Evolutionary conservation across 495 filamentous ascomycete species (phyloP), one percentile per base, ranked within the genome.

Genomic region (Viridothelium virens): DNA sequence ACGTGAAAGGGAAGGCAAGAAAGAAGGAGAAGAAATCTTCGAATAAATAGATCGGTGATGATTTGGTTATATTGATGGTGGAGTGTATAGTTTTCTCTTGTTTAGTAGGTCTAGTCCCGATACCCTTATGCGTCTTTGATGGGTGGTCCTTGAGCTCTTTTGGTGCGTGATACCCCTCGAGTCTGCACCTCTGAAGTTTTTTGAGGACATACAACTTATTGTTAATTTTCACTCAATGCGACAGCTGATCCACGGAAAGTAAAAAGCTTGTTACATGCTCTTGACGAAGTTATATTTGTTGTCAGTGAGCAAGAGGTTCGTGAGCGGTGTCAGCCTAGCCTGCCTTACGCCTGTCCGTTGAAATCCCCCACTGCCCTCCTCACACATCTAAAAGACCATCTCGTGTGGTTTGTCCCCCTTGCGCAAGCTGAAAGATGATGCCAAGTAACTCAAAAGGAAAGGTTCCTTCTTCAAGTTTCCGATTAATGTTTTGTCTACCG

Each of bases 381-480:
- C 47, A 25, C 46, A 39, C 59, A 59, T 73, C 68, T 78, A 79
- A 68, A 79, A 79, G 47, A 73, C 74, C 78, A 98, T 97, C 85
- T 92, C 89, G 80, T 97, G 94, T 79, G 95, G 94, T 85, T 91
- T 89, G 84, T 98, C 94, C 76, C 94, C 93, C 84, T 91, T 97
- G 79, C 91, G 87, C 78, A 97, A 87, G 85, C 89, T 93, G 87
- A 97, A 99, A 73, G 85, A 89, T 79, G 86, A 89, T 75, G 86
- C 85, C 68, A 99, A 89, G 84, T 97, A 97, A 77, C 86, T 88
- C 76, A 86, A 78, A 76, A 99, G 87, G 75, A 91, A 81, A 62
- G 89, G 86, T 78, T 92, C 92, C 85, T 96, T 95, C 90, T 97
- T 97, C 83, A 99, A 91, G 81, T 79, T 87, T 76, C 87, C 83